Percentiles rank a stretch among this genome's conserved stretches.
These are phyloP conservation scores for Venturia effusa DNA, from an alignment of 2,329 filamentous ascomycete species.

Conservation along the genomic window DNA sequence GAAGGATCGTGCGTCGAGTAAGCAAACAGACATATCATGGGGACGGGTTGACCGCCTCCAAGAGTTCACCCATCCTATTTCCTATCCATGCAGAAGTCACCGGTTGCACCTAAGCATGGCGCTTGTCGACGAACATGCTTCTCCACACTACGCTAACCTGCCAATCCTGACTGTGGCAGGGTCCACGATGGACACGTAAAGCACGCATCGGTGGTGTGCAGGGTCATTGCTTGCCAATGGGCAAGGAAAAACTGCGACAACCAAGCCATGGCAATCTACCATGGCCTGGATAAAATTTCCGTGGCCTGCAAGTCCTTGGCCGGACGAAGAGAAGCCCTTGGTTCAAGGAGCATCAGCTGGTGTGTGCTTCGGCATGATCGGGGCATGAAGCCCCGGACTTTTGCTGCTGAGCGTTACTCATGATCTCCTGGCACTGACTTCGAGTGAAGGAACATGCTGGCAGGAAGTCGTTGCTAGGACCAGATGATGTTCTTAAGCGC, in stretches of 20 bases:
- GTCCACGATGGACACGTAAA: not conserved
- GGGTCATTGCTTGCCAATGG: not conserved
- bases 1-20: not conserved
- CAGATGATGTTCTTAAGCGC: not conserved
- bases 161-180: not conserved
- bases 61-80: not conserved
- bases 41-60: not conserved
- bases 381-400: not conserved
- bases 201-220: not conserved
- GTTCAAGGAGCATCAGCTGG: not conserved
- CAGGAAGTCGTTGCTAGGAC: not conserved
- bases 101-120: not conserved
- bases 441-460: not conserved
- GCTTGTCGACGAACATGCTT: not conserved
- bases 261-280: not conserved
- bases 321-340: not conserved
- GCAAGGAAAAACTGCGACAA: not conserved
- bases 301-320: not conserved
- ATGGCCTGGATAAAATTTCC: not conserved
- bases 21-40: not conserved
- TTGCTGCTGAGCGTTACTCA: not conserved
- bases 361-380: not conserved
- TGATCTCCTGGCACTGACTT: not conserved
- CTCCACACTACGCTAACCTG: conserved; percentile 1
- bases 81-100: not conserved